A percentile compares a stretch with the other conserved stretches of the same genome.
Evolutionary conservation across 1,139 yeast species (phyloP).

Genomic region (Pichia sp.): DNA sequence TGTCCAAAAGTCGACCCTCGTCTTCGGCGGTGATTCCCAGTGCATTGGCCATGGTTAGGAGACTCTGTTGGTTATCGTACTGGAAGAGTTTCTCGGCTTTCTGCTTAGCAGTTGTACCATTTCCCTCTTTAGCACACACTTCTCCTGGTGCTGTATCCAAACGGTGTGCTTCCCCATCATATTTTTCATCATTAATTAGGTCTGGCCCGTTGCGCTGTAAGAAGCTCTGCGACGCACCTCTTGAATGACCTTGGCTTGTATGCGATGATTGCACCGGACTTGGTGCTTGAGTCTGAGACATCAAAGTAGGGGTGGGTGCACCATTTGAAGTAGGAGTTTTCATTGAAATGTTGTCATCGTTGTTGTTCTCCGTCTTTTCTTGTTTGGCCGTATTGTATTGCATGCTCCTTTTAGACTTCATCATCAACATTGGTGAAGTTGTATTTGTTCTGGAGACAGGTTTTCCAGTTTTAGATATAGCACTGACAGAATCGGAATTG

Average conservation of each 20-base stretch:
- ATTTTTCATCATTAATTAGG: too few species aligned
- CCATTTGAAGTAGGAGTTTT: conserved; percentile 1
- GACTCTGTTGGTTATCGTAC: conserved; percentile 6
- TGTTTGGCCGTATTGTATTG: too few species aligned
- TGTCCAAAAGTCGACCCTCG: background rate
- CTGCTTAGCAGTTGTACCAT: too few species aligned
- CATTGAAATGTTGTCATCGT: background rate
- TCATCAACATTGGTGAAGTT: conserved; percentile 1
- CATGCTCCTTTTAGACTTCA: background rate
- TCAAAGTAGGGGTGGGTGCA: conserved; percentile 6
- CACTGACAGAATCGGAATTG: background rate
- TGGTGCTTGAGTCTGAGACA: conserved; percentile 3
- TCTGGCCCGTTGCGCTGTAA: too few species aligned
- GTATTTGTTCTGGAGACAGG: background rate
- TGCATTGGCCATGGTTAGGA: conserved; percentile 9
- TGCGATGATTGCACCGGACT: conserved; percentile 4
- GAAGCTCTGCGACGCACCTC: too few species aligned
- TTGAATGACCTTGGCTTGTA: too few species aligned
- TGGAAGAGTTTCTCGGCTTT: conserved; percentile 6
- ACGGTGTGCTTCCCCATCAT: too few species aligned
- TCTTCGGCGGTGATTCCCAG: conserved; percentile 5
- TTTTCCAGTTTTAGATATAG: background rate
- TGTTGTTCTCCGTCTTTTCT: too few species aligned
- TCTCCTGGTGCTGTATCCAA: too few species aligned
- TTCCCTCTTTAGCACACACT: too few species aligned